Base-by-base conservation (phyloP, 805 yeast genomes). In the Kurtzmaniella cleridarum region DNA sequence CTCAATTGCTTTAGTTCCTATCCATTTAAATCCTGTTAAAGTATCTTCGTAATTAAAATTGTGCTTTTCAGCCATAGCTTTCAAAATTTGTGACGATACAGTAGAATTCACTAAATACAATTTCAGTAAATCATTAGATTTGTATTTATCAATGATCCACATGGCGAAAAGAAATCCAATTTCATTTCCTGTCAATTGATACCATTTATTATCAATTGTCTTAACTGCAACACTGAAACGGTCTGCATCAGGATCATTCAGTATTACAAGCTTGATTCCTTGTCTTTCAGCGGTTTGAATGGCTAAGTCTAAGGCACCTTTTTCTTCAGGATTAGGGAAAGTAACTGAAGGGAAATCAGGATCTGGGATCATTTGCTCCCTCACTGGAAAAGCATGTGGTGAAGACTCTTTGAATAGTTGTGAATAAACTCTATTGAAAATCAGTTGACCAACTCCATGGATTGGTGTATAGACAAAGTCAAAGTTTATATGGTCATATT, bases 221-320 rank as follows among this genome's bases (percentile, higher is more conserved):
- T 75, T 78, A 14, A 84, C 73, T 0, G 95, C 96, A 8, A 77
- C 84, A 6, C 93, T 81, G 54, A 91, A 91, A 42, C 98, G 69
- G 58, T 91, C 98, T 0, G 98, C 98, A 60, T 91, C 98, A 0
- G 98, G 98, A 54, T 91, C 98, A 58, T 84, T 91, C 1, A 96
- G 96, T 2, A 91, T 51, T 2, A 91, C 91, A 24, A 88, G 55
- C 2, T 63, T 55, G 17, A 73, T 58, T 0, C 69, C 69, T 2
- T 61, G 55, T 1, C 46, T 38, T 30, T 84, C 79, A 0, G 96
- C 97, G 2, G 61, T 56, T 8, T 54, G 37, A 14, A 81, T 80
- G 0, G 95, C 91, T 38, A 82, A 54, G 47, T 79, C 83, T 40
- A 93, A 66, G 0, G 98, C 98, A 2, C 96, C 96, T 45, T 79